These are phyloP conservation scores for Spathaspora hagerdaliae DNA, from an alignment of 805 yeast genomes.

Conservation along the genomic window DNA sequence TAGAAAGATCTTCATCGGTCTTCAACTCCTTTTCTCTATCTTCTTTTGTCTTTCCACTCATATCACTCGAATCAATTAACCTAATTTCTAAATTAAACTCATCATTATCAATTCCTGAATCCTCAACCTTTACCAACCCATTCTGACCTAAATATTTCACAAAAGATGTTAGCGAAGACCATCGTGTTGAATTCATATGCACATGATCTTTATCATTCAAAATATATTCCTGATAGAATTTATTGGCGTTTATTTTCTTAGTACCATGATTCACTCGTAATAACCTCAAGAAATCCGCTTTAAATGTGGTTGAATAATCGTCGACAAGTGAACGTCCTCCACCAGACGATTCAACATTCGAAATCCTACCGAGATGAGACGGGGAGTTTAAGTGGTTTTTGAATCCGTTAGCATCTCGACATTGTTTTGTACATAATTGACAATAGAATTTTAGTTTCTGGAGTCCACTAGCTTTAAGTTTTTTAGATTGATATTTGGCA, in stretches of 20 bases:
- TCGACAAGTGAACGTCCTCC: slow-evolving; percentile 49
- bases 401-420: slow-evolving; percentile 94
- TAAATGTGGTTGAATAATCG: slow-evolving; percentile 57
- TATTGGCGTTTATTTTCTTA: slow-evolving; percentile 72
- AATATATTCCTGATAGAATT: slow-evolving; percentile 87
- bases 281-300: slow-evolving; percentile 57
- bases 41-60: slow-evolving; percentile 12
- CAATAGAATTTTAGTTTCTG: slow-evolving; percentile 87
- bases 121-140: slow-evolving; percentile 52
- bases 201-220: slow-evolving; percentile 70
- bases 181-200: slow-evolving; percentile 87
- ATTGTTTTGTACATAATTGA: slow-evolving; percentile 87
- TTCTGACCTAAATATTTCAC: slow-evolving; percentile 54
- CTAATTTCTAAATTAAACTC: slow-evolving; percentile 33
- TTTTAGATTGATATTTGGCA: slow-evolving; percentile 68
- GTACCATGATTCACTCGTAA: slow-evolving; percentile 75
- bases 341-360: slow-evolving; percentile 27
- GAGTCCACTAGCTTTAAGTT: slow-evolving; percentile 77
- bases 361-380: slow-evolving; percentile 60
- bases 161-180: slow-evolving; percentile 68
- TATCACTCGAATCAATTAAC: slow-evolving; percentile 18
- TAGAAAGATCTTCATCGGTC: slow-evolving; percentile 45
- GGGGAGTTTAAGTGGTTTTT: slow-evolving; percentile 85
- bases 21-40: slow-evolving; percentile 27
- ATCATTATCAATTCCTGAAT: slow-evolving; percentile 22